Percentiles rank a stretch among this genome's conserved stretches.
These are phyloP conservation scores for Gynochthodes officinalis DNA, from an alignment of 257 asterid species.

Conservation along the genomic window DNA sequence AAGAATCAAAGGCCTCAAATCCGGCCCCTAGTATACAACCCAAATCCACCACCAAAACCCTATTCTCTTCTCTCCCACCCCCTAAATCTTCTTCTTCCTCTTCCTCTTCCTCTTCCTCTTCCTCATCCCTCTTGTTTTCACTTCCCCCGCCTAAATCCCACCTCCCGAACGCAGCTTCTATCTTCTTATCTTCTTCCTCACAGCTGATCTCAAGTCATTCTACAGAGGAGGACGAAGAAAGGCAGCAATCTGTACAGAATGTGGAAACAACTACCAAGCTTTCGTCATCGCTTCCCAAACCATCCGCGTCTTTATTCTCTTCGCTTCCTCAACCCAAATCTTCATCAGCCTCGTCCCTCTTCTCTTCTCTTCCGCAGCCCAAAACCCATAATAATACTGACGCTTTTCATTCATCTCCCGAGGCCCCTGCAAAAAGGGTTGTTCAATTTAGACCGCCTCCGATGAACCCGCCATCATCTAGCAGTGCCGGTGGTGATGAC, in stretches of 20 bases:
- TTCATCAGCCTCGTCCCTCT: constrained; percentile 34
- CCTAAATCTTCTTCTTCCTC: constrained; percentile 43
- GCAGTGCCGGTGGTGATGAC: constrained; percentile 15
- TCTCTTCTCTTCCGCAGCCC: constrained; percentile 40
- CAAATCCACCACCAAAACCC: constrained; percentile 28
- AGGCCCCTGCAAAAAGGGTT: constrained; percentile 44
- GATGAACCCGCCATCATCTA: constrained; percentile 18
- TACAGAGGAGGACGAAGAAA: neutral
- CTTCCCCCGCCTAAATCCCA: constrained; percentile 15
- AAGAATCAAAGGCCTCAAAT: constrained; percentile 14
- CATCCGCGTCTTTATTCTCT: constrained; percentile 35
- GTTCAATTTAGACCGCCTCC: constrained; percentile 89
- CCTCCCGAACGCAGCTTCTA: neutral
- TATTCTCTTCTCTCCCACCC: constrained; percentile 56
- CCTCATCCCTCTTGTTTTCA: constrained; percentile 13
- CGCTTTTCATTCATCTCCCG: neutral
- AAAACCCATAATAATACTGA: constrained; percentile 16
- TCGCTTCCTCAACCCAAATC: constrained; percentile 62
- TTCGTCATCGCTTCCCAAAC: constrained; percentile 31
- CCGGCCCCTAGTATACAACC: constrained; percentile 29
- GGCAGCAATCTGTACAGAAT: neutral
- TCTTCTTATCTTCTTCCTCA: neutral
- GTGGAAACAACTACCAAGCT: neutral
- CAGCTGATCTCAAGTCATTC: neutral
- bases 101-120: constrained; percentile 18